Base-by-base conservation (phyloP, 495 filamentous ascomycete species). In the Copromyces sp. region DNA sequence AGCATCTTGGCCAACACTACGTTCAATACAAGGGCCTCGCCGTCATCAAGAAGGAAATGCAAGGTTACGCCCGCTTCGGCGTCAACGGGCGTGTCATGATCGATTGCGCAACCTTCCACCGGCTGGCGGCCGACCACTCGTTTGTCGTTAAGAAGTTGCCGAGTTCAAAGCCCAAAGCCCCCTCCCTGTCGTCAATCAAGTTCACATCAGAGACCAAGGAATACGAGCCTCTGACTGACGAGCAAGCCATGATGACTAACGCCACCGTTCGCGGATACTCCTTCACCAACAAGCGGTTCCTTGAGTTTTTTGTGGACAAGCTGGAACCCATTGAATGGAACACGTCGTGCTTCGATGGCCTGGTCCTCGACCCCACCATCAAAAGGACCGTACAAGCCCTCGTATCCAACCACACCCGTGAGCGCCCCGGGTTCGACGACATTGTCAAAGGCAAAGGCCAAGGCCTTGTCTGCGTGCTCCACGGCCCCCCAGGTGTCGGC, bases 321-420 rank as follows among this genome's bases (percentile, higher is more conserved):
- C 40, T 83, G 9, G 7, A 40, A 2, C 74, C 79, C 8, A 76
- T 83, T 17, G 69, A 78, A 68, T 81, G 78, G 78, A 78, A 82
- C 71, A 68, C 72, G 0, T 38, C 45, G 17, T 81, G 79, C 40
- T 91, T 91, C 71, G 84, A 88, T 7, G 80, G 84, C 0, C 78
- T 92, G 1, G 86, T 90, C 9, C 80, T 91, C 3, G 82, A 87
- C 2, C 45, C 77, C 4, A 77, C 78, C 8, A 82, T 84, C 69
- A 89, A 89, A 76, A 82, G 85, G 42, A 82, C 88, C 1, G 81
- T 90, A 14, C 79, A 83, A 73, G 84, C 87, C 2, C 81, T 90
- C 4, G 84, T 89, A 2, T 80, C 80, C 9, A 76, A 75, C 35
- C 78, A 82, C 65, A 39, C 73, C 1, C 78, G 80, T 16, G 77